Evolutionary conservation across 2,329 filamentous ascomycete genomes (phyloP).

Genomic region (Thelonectria discophora): DNA sequence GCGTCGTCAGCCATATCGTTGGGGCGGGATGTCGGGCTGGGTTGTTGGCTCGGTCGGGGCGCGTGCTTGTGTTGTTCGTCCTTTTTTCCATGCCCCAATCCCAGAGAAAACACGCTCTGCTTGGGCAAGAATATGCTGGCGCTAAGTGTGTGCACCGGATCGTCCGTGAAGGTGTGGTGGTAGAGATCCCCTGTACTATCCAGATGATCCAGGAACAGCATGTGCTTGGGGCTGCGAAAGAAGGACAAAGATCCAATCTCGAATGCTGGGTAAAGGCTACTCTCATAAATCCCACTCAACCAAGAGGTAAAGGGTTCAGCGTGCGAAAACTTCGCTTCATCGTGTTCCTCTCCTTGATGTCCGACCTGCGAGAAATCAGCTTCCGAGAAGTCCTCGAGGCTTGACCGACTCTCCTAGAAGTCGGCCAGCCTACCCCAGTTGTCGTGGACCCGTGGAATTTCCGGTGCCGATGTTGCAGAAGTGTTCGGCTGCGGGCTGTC

Average conservation of each 20-base stretch:
- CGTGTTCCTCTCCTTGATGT: conserved; percentile 23
- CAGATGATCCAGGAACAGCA: conserved; percentile 59
- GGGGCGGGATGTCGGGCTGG: conserved; percentile 39
- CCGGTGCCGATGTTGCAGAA: conserved; percentile 11
- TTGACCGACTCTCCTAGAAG: conserved; percentile 36
- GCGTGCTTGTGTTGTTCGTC: conserved; percentile 23
- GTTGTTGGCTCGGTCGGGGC: conserved; percentile 34
- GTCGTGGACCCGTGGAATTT: conserved; percentile 21
- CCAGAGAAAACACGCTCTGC: conserved; percentile 50
- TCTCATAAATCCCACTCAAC: conserved; percentile 55
- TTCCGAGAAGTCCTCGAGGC: conserved; percentile 23
- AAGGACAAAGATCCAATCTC: conserved; percentile 62
- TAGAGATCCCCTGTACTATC: conserved; percentile 59
- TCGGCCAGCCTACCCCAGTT: conserved; percentile 26
- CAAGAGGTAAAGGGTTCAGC: conserved; percentile 46
- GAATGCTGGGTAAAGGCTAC: conserved; percentile 62
- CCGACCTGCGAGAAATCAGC: conserved; percentile 31
- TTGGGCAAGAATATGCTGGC: conserved; percentile 63
- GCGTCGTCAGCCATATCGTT: conserved; percentile 34
- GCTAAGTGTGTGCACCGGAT: conserved; percentile 63
- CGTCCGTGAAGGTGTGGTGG: conserved; percentile 57
- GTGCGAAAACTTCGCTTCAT: conserved; percentile 34
- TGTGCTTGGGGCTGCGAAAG: conserved; percentile 58
- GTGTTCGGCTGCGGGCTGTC: conserved; percentile 15
- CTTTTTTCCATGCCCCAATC: conserved; percentile 56